These are phyloP conservation scores for Paramyrothecium sp. DNA, from an alignment of 2,329 filamentous ascomycete species.

Conservation along the genomic window DNA sequence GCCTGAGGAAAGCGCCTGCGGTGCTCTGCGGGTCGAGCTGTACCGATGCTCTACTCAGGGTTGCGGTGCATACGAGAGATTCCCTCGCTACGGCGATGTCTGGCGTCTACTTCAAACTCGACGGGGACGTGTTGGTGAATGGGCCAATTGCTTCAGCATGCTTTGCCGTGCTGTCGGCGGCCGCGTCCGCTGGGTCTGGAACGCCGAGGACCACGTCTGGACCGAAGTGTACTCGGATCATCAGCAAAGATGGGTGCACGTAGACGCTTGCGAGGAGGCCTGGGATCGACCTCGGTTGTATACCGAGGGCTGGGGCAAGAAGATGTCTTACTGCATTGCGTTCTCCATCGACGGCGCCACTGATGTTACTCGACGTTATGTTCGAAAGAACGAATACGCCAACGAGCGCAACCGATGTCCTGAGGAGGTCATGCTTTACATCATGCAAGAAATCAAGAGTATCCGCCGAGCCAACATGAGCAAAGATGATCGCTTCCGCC, in stretches of 20 bases:
- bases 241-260: constrained; percentile 92
- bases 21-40: constrained; percentile 83
- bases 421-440: constrained; percentile 87
- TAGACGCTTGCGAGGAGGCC: constrained; percentile 89
- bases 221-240: constrained; percentile 96
- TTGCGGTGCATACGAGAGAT: constrained; percentile 81
- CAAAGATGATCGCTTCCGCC: constrained; percentile 79
- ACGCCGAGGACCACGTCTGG: constrained; percentile 96
- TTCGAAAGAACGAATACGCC: constrained; percentile 70
- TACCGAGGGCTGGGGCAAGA: constrained; percentile 92
- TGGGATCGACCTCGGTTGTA: constrained; percentile 95
- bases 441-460: constrained; percentile 86
- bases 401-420: constrained; percentile 76
- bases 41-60: constrained; percentile 78
- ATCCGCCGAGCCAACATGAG: constrained; percentile 79
- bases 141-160: constrained; percentile 99
- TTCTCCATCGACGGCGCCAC: constrained; percentile 86
- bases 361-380: constrained; percentile 65
- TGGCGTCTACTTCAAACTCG: constrained; percentile 88
- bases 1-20: constrained; percentile 85
- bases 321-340: constrained; percentile 94
- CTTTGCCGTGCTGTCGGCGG: constrained; percentile 89
- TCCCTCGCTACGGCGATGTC: constrained; percentile 92
- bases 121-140: constrained; percentile 86
- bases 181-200: constrained; percentile 96